Evolutionary conservation across 2,329 filamentous ascomycete species (phyloP).

Genomic region (Aureobasidium sp.): DNA sequence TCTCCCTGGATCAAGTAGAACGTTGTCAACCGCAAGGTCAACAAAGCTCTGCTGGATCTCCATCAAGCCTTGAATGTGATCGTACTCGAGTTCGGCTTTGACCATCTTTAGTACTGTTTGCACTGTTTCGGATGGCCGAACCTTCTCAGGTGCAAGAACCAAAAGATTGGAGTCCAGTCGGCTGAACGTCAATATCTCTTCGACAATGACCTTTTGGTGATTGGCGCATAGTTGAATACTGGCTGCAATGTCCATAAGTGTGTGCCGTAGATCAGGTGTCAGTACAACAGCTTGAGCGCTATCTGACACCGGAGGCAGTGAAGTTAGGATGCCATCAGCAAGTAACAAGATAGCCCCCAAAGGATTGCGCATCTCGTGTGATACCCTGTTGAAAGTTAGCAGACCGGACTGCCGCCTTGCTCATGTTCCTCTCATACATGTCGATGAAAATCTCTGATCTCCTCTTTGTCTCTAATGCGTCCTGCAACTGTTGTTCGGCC

Average conservation of each 20-base stretch:
- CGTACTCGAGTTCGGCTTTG: conserved; percentile 32
- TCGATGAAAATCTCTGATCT: conserved; percentile 29
- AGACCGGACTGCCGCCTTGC: too few relatives aligned
- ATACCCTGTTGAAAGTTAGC: conserved; percentile 18
- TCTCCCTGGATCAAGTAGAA: conserved; percentile 32
- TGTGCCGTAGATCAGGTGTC: conserved; percentile 5
- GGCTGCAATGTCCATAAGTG: conserved; percentile 20
- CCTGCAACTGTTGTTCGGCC: conserved; percentile 25
- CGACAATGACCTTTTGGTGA: conserved; percentile 35
- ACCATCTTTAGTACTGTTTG: conserved; percentile 33
- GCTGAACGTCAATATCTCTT: conserved; percentile 35
- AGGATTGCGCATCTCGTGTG: conserved; percentile 40
- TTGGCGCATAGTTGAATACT: conserved; percentile 27
- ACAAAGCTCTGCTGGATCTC: conserved; percentile 26
- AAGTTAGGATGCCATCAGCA: conserved; percentile 36
- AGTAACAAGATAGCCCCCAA: conserved; percentile 39
- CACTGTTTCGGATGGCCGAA: conserved; percentile 31
- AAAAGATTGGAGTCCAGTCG: conserved; percentile 28
- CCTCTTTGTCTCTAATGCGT: conserved; percentile 31
- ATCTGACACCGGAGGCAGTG: conserved; percentile 19
- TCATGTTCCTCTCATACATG: conserved; percentile 17
- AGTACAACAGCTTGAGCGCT: conserved; percentile 4
- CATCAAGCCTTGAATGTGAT: conserved; percentile 27
- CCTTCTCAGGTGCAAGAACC: conserved; percentile 35
- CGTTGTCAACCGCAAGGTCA: conserved; percentile 26